These are phyloP conservation scores for Leccinum angustisporum DNA, from an alignment of 1,284 basidiomycete genomes.

Conservation along the genomic window DNA sequence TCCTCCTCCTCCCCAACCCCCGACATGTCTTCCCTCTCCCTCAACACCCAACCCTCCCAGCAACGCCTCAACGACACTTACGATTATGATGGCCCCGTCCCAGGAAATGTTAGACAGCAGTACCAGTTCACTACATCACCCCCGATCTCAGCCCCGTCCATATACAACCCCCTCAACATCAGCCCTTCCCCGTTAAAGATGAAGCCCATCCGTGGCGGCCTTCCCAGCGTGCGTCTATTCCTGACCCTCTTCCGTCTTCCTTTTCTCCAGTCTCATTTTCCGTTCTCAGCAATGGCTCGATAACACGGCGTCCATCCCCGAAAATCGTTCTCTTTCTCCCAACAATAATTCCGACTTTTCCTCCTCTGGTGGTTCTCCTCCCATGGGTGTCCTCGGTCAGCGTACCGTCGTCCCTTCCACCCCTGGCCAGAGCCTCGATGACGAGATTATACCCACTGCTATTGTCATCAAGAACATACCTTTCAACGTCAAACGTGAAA, in stretches of 20 bases:
- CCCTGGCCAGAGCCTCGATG: conserved; percentile 58
- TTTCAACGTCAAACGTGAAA: conserved; percentile 96
- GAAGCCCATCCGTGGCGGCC: conserved; percentile 63
- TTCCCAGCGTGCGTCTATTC: conserved; percentile 63
- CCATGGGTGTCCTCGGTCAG: conserved; percentile 56
- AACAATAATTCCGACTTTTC: conserved; percentile 84
- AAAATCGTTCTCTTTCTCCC: conserved; percentile 78
- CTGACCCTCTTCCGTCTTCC: conserved; percentile 13
- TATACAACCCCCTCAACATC: conserved; percentile 62
- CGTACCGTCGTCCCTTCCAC: conserved; percentile 49
- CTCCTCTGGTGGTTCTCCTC: conserved; percentile 77
- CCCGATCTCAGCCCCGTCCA: conserved; percentile 61
- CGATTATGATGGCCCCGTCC: conserved; percentile 67
- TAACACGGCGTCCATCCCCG: conserved; percentile 47
- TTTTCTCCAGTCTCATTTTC: conserved; percentile 4
- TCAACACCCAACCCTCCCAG: conserved; percentile 58
- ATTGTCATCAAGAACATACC: conserved; percentile 99
- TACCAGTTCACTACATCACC: conserved; percentile 72
- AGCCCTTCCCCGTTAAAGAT: conserved; percentile 70
- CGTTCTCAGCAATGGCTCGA: conserved; percentile 75
- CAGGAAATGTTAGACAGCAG: conserved; percentile 49
- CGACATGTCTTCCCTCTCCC: conserved; percentile 72
- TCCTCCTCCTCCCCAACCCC: conserved; percentile 60
- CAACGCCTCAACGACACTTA: conserved; percentile 83
- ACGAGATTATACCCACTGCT: conserved; percentile 97